Evolutionary conservation across 495 filamentous ascomycete species (phyloP).

Genomic region (Penicillium simplicissimum): DNA sequence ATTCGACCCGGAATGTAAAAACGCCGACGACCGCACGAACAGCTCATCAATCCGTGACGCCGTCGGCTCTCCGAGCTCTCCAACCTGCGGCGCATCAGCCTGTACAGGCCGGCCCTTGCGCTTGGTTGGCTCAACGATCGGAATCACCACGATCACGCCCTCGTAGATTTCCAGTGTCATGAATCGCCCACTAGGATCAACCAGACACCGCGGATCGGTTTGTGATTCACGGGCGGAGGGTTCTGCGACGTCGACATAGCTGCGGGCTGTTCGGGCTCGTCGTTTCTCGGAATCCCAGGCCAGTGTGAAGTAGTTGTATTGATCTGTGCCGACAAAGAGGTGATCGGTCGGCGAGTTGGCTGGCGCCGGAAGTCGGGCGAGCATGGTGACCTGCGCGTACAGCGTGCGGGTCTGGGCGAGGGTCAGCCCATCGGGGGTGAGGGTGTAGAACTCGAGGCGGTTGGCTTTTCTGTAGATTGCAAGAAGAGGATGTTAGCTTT

Average conservation of each 20-base stretch:
- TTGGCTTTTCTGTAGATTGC: constrained; percentile 72
- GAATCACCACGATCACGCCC: constrained; percentile 76
- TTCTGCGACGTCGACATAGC: constrained; percentile 72
- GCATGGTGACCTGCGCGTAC: constrained; percentile 82
- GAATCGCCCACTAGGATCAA: constrained; percentile 79
- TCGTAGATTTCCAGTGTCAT: constrained; percentile 89
- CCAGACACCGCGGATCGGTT: constrained; percentile 70
- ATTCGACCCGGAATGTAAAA: constrained; percentile 70
- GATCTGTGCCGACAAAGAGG: constrained; percentile 89
- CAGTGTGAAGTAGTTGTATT: constrained; percentile 85
- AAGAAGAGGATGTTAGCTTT: constrained; percentile 8
- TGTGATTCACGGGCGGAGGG: constrained; percentile 77
- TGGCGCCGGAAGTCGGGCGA: constrained; percentile 75
- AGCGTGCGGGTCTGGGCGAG: constrained; percentile 65
- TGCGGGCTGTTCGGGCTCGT: constrained; percentile 66
- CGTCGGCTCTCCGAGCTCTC: constrained; percentile 66
- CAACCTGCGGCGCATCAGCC: constrained; percentile 45
- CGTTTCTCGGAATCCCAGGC: constrained; percentile 70
- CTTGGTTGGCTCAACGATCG: constrained; percentile 64
- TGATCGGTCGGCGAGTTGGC: constrained; percentile 73
- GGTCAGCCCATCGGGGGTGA: constrained; percentile 58
- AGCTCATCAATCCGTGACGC: constrained; percentile 81
- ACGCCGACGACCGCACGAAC: constrained; percentile 78
- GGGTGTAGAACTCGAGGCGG: constrained; percentile 79
- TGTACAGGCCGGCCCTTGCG: constrained; percentile 42